Evolutionary conservation across 177 flowering plant species (phyloP).

Genomic region (Viscum album): DNA sequence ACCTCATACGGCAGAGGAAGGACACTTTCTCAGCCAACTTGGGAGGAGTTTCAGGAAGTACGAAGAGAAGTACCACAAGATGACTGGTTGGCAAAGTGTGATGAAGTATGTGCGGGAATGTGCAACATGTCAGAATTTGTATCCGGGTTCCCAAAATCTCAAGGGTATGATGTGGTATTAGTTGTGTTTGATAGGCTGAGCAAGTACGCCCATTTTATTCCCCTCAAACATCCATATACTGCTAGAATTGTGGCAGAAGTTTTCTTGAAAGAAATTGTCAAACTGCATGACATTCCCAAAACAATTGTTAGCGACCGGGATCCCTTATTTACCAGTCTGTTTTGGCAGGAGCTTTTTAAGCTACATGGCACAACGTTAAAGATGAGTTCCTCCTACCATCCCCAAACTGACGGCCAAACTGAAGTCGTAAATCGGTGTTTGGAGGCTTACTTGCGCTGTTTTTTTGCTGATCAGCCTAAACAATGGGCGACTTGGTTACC

Average conservation of each 20-base stretch:
- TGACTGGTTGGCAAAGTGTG: too few relatives aligned
- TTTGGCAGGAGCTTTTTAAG: neutral
- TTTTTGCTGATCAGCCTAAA: neutral
- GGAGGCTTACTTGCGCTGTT: neutral
- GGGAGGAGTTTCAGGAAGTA: too few relatives aligned
- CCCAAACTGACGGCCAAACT: neutral
- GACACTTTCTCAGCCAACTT: too few relatives aligned
- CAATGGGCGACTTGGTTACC: neutral
- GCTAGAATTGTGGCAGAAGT: neutral
- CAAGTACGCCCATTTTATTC: slow-evolving; percentile 1
- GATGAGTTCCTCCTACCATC: neutral
- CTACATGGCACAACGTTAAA: neutral
- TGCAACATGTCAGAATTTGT: neutral
- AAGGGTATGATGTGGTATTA: neutral
- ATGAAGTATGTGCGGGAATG: too few relatives aligned
- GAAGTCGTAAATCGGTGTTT: neutral
- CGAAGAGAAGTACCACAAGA: too few relatives aligned
- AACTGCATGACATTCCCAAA: neutral
- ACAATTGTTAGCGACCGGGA: slow-evolving; percentile 1
- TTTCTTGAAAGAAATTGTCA: neutral
- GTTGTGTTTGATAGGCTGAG: neutral
- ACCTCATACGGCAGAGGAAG: too few relatives aligned
- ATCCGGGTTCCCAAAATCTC: neutral
- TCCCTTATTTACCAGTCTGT: neutral
- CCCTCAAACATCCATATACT: neutral